A percentile compares a stretch with the other conserved stretches of the same genome.
Conservation (phyloP, 306 rosid species). For the Prunus armeniaca region DNA sequence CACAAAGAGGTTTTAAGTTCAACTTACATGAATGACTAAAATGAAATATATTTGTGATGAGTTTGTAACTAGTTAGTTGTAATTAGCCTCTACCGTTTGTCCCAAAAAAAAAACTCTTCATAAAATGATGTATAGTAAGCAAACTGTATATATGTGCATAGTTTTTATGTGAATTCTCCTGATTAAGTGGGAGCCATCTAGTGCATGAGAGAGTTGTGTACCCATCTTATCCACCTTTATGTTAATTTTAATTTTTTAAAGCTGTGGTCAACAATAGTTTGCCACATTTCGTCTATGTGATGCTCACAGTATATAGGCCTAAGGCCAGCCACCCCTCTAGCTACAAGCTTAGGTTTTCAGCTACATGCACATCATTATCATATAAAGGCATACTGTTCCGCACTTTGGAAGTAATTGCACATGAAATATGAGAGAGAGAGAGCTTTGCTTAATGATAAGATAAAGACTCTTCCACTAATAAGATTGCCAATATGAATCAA, state of each 20-base stretch:
- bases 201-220: not conserved
- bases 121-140: too few relatives aligned
- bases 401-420: not conserved
- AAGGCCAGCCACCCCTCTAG: not conserved
- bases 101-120: too few relatives aligned
- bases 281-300: not conserved
- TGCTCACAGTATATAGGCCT: too few relatives aligned
- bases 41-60: too few relatives aligned
- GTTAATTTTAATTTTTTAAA: not conserved
- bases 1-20: too few relatives aligned
- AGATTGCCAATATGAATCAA: not conserved
- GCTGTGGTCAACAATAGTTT: conserved; percentile 27
- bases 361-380: not conserved
- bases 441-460: not conserved
- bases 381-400: not conserved
- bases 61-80: too few relatives aligned
- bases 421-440: not conserved
- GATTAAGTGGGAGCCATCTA: not conserved
- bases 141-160: too few relatives aligned
- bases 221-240: not conserved
- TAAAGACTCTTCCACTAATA: not conserved
- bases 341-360: not conserved
- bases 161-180: not conserved
- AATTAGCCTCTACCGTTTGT: too few relatives aligned
- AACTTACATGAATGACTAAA: too few relatives aligned